A percentile compares a stretch with the other conserved stretches of the same genome.
Conservation (phyloP, 2,329 filamentous ascomycete genomes). For the Cylindrodendrum hubeiense region DNA sequence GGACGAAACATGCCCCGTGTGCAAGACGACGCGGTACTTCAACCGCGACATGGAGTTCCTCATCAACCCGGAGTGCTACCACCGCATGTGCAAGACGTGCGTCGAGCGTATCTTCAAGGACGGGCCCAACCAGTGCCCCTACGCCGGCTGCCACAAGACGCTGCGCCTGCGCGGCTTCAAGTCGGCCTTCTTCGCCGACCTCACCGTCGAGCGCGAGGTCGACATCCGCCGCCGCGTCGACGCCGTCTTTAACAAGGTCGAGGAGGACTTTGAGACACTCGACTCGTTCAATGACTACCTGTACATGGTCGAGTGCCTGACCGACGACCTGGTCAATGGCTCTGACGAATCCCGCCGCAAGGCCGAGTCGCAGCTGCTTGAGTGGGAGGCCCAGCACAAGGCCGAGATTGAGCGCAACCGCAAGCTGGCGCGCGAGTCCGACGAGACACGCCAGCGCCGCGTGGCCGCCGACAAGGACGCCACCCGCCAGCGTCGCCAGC, state of each 20-base stretch:
- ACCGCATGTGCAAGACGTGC: conserved; percentile 98
- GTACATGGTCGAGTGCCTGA: conserved; percentile 90
- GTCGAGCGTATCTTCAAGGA: conserved; percentile 94
- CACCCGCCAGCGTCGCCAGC: conserved; percentile 68
- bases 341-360: conserved; percentile 70
- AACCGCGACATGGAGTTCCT: conserved; percentile 95
- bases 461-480: conserved; percentile 76
- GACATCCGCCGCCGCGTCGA: conserved; percentile 88
- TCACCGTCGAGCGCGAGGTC: conserved; percentile 90
- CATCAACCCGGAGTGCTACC: conserved; percentile 98
- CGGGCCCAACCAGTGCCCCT: conserved; percentile 91
- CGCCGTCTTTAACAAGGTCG: conserved; percentile 84
- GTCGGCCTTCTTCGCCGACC: conserved; percentile 89
- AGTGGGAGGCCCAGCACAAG: conserved; percentile 81
- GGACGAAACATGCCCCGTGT: conserved; percentile 91
- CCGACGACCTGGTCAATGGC: conserved; percentile 86
- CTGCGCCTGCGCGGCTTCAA: conserved; percentile 88
- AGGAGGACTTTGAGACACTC: conserved; percentile 91
- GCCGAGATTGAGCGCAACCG: conserved; percentile 74
- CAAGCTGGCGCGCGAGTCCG: conserved; percentile 66
- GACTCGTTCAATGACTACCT: conserved; percentile 93
- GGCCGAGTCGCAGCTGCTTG: conserved; percentile 59
- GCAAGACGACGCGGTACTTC: conserved; percentile 96
- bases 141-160: conserved; percentile 88
- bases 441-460: conserved; percentile 64